Base-by-base conservation (phyloP, 2,329 filamentous ascomycete genomes). In the Curvularia lunata region DNA sequence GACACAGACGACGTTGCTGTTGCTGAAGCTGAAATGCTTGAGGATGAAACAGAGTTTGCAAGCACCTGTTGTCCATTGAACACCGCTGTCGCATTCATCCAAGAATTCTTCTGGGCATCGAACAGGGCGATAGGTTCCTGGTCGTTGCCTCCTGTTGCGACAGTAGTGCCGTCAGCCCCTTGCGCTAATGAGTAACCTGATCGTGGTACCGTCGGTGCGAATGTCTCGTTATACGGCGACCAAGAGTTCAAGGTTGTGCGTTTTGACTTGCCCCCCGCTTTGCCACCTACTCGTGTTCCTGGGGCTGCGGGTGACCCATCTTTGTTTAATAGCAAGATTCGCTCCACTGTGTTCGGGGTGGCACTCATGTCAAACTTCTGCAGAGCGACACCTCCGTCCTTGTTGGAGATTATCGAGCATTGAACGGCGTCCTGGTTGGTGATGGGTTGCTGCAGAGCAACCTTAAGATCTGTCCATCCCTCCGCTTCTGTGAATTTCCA, bases 321-420 rank as follows among this genome's bases (percentile, higher is more conserved):
- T 10, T 83, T 82, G 61, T 86, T 84, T 47, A 89, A 76, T 13
- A 97, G 76, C 18, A 91, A 84, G 30, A 88, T 86, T 54, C 90
- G 86, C 30, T 85, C 85, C 42, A 97, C 90, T 6, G 81, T 78
- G 71, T 96, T 96, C 3, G 94, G 93, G 0, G 88, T 86, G 9
- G 83, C 81, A 13, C 84, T 84, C 78, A 92, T 84, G 71, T 97
- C 87, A 67, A 95, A 97, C 10, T 88, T 86, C 66, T 92, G 87
- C 18, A 98, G 80, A 38, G 88, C 86, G 72, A 91, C 93, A 76
- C 90, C 93, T 27, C 85, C 87, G 73, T 97, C 91, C 41, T 86
- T 84, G 21, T 89, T 90, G 12, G 81, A 80, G n/a, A 96, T 78
- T 4, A 97, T 70, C 0, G 86, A 82, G 25, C 85, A 86, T 69